Percentiles rank a stretch among this genome's conserved stretches.
Evolutionary conservation across 177 flowering plant genomes (phyloP).

Genomic region (Vitis hybrid): DNA sequence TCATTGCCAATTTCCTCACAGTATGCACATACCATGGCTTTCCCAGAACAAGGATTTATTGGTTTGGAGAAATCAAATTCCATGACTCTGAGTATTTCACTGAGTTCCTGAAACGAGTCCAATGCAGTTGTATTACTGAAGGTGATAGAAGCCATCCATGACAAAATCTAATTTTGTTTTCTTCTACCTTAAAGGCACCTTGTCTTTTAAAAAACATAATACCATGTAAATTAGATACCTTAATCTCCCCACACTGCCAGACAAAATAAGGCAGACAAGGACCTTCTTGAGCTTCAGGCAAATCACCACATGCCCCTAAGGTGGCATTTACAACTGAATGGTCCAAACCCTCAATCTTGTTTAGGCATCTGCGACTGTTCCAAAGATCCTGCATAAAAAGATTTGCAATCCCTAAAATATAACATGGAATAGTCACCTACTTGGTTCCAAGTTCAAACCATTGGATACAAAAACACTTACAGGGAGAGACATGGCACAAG

Average conservation of each 20-base stretch:
- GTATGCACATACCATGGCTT: slow-evolving; percentile 50
- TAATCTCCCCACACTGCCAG: slow-evolving; percentile 87
- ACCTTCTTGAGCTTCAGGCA: slow-evolving; percentile 37
- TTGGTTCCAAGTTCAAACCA: neutral
- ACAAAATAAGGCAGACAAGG: slow-evolving; percentile 67
- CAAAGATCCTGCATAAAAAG: slow-evolving; percentile 67
- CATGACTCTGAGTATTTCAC: slow-evolving; percentile 54
- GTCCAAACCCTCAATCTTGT: slow-evolving; percentile 79
- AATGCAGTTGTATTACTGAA: slow-evolving; percentile 9
- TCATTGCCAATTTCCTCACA: neutral
- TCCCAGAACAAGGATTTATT: slow-evolving; percentile 57
- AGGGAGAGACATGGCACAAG: slow-evolving; percentile 91
- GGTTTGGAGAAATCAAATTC: slow-evolving; percentile 81
- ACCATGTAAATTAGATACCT: slow-evolving; percentile 40
- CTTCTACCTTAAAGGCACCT: neutral
- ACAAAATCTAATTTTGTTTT: neutral
- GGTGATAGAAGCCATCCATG: neutral
- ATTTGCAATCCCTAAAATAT: neutral
- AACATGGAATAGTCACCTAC: neutral
- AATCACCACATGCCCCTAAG: slow-evolving; percentile 80
- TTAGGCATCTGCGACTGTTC: slow-evolving; percentile 70
- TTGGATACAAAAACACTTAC: slow-evolving; percentile 30
- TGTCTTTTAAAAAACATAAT: neutral
- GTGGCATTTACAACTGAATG: slow-evolving; percentile 72
- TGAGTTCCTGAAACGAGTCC: slow-evolving; percentile 58